These are phyloP conservation scores for Skeletonema grethae DNA, from an alignment of 108 stramenopile species.

Conservation along the genomic window DNA sequence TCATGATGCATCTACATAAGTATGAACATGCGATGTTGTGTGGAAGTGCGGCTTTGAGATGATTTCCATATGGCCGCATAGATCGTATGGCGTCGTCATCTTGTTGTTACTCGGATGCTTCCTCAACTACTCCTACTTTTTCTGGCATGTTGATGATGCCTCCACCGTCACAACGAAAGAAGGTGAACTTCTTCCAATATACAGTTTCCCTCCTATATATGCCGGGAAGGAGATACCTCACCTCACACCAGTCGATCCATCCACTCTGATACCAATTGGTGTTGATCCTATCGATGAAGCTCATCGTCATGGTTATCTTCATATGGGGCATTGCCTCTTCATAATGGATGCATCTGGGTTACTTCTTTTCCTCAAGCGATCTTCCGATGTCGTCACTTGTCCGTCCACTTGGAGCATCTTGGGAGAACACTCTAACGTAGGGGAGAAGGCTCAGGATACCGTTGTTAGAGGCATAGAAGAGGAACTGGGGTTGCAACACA, in stretches of 20 bases:
- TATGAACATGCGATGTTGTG: too few species aligned
- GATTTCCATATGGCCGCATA: background rate
- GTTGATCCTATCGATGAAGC: slow-evolving; percentile 29
- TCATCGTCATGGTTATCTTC: slow-evolving; percentile 41
- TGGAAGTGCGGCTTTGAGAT: background rate
- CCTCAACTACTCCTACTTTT: background rate
- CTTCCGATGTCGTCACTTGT: slow-evolving; percentile 45
- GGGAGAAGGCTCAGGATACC: slow-evolving; percentile 17
- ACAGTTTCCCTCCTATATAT: background rate
- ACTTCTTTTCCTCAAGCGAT: slow-evolving; percentile 42
- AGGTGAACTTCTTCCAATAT: slow-evolving; percentile 6
- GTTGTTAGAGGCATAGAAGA: slow-evolving; percentile 39
- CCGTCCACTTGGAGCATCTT: slow-evolving; percentile 47
- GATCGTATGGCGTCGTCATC: background rate
- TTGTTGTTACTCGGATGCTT: background rate
- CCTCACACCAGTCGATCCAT: slow-evolving; percentile 50
- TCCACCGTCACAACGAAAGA: background rate
- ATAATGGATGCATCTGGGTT: slow-evolving; percentile 29
- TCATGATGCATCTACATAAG: too few species aligned
- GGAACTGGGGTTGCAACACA: slow-evolving; percentile 30
- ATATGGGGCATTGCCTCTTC: slow-evolving; percentile 30
- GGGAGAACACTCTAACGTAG: slow-evolving; percentile 40
- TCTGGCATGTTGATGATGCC: background rate
- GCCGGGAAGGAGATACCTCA: slow-evolving; percentile 15
- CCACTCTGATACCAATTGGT: slow-evolving; percentile 13